Percentiles rank a stretch among this genome's conserved stretches.
phyloP scores from a whole-genome alignment of 495 filamentous ascomycete genomes.

The Trichoderma parareesei region DNA sequence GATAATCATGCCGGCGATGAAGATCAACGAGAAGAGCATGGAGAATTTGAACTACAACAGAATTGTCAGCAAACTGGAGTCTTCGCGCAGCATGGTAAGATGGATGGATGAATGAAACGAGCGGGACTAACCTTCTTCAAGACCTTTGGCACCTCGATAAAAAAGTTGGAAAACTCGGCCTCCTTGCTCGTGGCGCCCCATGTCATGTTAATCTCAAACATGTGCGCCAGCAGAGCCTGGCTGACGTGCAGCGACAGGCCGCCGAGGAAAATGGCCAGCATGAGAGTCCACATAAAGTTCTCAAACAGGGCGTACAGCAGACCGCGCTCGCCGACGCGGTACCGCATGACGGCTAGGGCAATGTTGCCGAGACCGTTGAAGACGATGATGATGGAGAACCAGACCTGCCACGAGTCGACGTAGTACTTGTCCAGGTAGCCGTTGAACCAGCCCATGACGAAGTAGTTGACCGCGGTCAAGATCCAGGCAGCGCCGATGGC shows the following conservation, averaged over 20 bases:
- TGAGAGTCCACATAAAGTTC: constrained; percentile 65
- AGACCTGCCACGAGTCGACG: constrained; percentile 67
- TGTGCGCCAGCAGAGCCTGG: constrained; percentile 59
- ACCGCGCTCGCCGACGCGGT: constrained; percentile 53
- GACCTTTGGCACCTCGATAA: constrained; percentile 71
- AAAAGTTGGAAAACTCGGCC: constrained; percentile 68
- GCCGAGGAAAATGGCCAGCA: constrained; percentile 62
- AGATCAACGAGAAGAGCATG: constrained; percentile 54
- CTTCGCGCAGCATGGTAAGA: not conserved
- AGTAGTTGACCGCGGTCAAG: constrained; percentile 70
- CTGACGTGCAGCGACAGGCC: constrained; percentile 62
- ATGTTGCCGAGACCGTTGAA: constrained; percentile 63
- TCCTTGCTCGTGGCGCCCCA: constrained; percentile 68
- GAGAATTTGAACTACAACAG: constrained; percentile 59
- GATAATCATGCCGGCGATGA: constrained; percentile 58
- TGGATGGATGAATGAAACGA: not conserved
- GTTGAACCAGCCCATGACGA: constrained; percentile 68
- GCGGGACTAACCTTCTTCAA: constrained; percentile 43
- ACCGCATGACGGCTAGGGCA: constrained; percentile 57
- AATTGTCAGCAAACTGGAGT: not conserved
- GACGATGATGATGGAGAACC: constrained; percentile 64
- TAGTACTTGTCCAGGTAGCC: constrained; percentile 69
- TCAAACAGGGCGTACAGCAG: constrained; percentile 50
- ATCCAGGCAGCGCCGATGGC: constrained; percentile 74
- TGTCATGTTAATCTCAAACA: constrained; percentile 66